These are phyloP conservation scores for Mucor indicus DNA, from an alignment of 371 early-diverging fungal genomes.

Conservation along the genomic window DNA sequence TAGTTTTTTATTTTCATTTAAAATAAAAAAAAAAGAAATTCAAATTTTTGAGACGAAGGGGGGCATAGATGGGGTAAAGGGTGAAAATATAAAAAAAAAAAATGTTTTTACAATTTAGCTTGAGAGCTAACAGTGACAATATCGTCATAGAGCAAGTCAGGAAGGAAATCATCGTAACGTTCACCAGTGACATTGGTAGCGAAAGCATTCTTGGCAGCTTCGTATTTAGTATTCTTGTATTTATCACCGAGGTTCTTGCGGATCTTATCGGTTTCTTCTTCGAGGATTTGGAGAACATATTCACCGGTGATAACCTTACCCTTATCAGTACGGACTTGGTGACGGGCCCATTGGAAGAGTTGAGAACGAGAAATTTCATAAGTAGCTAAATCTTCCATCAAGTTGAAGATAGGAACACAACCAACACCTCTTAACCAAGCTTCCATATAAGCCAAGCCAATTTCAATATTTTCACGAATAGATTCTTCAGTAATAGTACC, in stretches of 20 bases:
- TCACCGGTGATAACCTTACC: slow-evolving; percentile 77
- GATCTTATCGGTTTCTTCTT: slow-evolving; percentile 81
- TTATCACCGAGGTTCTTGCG: slow-evolving; percentile 60
- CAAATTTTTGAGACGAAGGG: too few relatives aligned
- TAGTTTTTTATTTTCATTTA: too few relatives aligned
- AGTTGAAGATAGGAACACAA: slow-evolving; percentile 89
- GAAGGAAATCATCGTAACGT: slow-evolving; percentile 88
- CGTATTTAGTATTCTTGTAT: slow-evolving; percentile 66
- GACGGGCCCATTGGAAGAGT: slow-evolving; percentile 95
- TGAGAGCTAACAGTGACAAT: slow-evolving; percentile 42
- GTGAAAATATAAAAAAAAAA: background rate
- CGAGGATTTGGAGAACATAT: slow-evolving; percentile 70
- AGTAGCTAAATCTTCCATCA: slow-evolving; percentile 68
- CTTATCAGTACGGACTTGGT: slow-evolving; percentile 75
- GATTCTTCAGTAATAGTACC: slow-evolving; percentile 88
- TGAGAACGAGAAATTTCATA: slow-evolving; percentile 97
- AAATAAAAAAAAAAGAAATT: too few relatives aligned
- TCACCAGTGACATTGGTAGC: slow-evolving; percentile 78
- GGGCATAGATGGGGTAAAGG: too few relatives aligned
- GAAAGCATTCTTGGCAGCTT: slow-evolving; percentile 76
- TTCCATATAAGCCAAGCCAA: slow-evolving; percentile 93
- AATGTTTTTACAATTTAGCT: slow-evolving; percentile 17
- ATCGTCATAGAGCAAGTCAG: slow-evolving; percentile 79
- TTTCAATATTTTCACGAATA: slow-evolving; percentile 87
- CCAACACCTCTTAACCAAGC: slow-evolving; percentile 95